Conservation (phyloP, 805 yeast species). For the Metschnikowia cubensis region DNA sequence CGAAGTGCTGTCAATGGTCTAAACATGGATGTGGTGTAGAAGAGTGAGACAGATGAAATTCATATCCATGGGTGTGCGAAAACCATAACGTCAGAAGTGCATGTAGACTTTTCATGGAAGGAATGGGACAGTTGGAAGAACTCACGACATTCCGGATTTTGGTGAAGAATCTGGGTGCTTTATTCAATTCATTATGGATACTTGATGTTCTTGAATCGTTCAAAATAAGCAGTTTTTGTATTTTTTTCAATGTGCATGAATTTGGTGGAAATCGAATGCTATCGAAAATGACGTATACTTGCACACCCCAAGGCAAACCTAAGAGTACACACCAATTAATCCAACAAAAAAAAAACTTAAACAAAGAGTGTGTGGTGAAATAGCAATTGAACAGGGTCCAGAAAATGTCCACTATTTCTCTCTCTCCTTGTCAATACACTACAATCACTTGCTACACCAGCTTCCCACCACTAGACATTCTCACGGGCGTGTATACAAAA, state of each 20-base stretch:
- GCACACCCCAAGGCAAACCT: not conserved
- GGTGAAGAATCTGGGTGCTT: too few relatives aligned
- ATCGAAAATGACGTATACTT: not conserved
- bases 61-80: not conserved
- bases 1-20: conserved; percentile 5
- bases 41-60: not conserved
- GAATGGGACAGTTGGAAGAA: not conserved
- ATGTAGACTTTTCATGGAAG: not conserved
- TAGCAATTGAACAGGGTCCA: not conserved
- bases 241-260: not conserved
- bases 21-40: conserved; percentile 6
- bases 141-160: too few relatives aligned
- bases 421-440: not conserved
- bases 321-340: too few relatives aligned
- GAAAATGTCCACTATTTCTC: not conserved
- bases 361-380: not conserved
- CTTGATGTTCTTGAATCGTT: not conserved
- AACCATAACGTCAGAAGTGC: not conserved
- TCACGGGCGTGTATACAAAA: conserved; percentile 4
- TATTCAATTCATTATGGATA: not conserved
- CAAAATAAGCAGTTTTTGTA: not conserved
- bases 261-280: not conserved
- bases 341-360: not conserved
- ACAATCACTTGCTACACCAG: not conserved
- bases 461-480: not conserved